Evolutionary conservation across 805 yeast species (phyloP), one percentile per base, ranked within the genome.

Genomic region (Ogataea populi-albae): DNA sequence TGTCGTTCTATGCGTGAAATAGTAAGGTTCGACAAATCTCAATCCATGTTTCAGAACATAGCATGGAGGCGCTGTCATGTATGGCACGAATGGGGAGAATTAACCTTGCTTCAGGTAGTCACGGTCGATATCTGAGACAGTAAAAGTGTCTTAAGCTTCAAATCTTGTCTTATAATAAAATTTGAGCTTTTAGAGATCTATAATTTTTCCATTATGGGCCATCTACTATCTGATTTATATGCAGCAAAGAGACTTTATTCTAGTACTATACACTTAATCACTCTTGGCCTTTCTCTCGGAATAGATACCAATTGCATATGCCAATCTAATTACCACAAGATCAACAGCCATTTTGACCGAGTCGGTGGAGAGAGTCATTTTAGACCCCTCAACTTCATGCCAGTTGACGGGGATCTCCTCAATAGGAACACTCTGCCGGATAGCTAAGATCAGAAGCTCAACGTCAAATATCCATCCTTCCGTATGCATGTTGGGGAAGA

Each of bases 381-480:
- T 93, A 27, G 95, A 85, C 0, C 98, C 98, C 49, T 76, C 94
- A 29, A 93, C 93, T 62, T 93, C 98, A 61, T 88, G 96, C 98
- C 98, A 93, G 41, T 83, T 83, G 25, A 93, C 86, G 7, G 96
- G 79, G 14, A 89, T 75, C 64, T 93, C 98, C 34, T 62, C 65
- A 30, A 89, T 70, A 3, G 73, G 70, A 25, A 91, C 79, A 0
- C 62, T 50, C 57, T 86, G 86, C 43, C 85, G 68, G 47, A 77
- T 75, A 1, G 89, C 96, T 40, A 93, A 65, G 35, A 93, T 75
- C 47, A 93, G 68, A 11, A 91, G 76, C 64, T 93, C 98, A 21
- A 93, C 97, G 56, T 93, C 98, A 62, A 93, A 93, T 23, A 93
- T 93, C 98, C 98, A 93, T 34, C 98, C 81, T 61, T 93, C 98